A percentile compares a stretch with the other conserved stretches of the same genome.
phyloP scores from a whole-genome alignment of 2,329 filamentous ascomycete species.

The Alternaria brassicae region DNA sequence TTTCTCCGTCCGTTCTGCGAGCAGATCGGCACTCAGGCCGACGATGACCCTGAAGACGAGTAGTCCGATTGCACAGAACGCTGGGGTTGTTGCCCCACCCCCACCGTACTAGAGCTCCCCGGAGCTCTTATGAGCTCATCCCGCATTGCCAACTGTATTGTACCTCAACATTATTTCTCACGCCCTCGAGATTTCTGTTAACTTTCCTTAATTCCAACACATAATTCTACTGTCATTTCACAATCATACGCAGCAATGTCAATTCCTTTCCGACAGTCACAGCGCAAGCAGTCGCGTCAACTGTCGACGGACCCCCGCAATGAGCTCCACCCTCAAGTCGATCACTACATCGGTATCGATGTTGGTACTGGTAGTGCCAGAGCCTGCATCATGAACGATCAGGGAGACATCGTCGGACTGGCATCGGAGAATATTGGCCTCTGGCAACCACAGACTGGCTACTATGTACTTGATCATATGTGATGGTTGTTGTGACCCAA shows the following conservation, averaged over 20 bases:
- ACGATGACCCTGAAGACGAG: conserved; percentile 17
- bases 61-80: conserved; percentile 28
- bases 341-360: conserved; percentile 84
- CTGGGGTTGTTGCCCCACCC: conserved; percentile 41
- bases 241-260: conserved; percentile 29
- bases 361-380: conserved; percentile 95
- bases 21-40: conserved; percentile 27
- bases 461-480: conserved; percentile 55
- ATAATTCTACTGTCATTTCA: background rate
- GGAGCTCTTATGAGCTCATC: conserved; percentile 48
- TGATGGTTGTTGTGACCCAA: background rate
- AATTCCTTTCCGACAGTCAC: conserved; percentile 39
- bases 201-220: background rate
- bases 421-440: conserved; percentile 61
- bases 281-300: conserved; percentile 51
- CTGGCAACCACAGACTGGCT: conserved; percentile 62
- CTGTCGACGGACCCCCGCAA: conserved; percentile 62
- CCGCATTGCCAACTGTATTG: conserved; percentile 36
- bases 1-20: conserved; percentile 27
- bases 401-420: conserved; percentile 79
- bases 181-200: conserved; percentile 4
- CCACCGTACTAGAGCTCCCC: conserved; percentile 40
- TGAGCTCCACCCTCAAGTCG: conserved; percentile 63
- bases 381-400: conserved; percentile 92
- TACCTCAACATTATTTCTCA: conserved; percentile 42